phyloP scores from a whole-genome alignment of 345 rosid genomes.

The Noccaea bulbosa region DNA sequence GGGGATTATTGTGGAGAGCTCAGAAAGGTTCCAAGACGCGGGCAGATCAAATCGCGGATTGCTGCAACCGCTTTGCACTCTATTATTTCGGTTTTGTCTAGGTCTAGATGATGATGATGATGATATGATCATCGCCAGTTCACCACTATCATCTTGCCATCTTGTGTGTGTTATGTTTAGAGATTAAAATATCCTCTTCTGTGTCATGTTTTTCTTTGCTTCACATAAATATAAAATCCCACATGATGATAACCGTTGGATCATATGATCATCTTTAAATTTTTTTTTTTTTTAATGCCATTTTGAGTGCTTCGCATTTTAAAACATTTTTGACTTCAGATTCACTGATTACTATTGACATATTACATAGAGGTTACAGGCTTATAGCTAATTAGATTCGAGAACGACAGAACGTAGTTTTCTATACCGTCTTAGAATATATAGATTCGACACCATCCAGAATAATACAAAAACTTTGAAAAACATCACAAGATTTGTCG shows the following conservation, averaged over 20 bases:
- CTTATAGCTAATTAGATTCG: no score
- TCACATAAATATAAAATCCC: constrained; percentile 6
- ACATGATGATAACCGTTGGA: constrained; percentile 5
- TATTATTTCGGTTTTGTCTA: constrained; percentile 35
- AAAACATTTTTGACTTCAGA: no score
- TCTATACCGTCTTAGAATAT: not conserved
- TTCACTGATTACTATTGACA: no score
- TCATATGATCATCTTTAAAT: not conserved
- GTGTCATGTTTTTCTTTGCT: constrained; percentile 10
- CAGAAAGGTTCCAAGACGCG: constrained; percentile 31
- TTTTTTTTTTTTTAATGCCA: not conserved
- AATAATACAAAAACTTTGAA: constrained; percentile 11
- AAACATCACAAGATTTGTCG: constrained; percentile 16
- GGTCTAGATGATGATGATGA: constrained; percentile 21
- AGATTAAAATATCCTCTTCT: not conserved
- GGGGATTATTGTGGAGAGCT: constrained; percentile 19
- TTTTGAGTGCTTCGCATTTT: not conserved
- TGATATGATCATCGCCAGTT: not conserved
- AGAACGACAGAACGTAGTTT: not conserved
- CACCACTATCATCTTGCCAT: not conserved
- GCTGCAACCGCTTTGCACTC: constrained; percentile 38
- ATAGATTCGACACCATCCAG: no score
- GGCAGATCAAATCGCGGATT: constrained; percentile 35
- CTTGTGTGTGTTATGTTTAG: not conserved
- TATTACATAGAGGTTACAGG: no score